Percentiles rank a stretch among this genome's conserved stretches.
phyloP scores from a whole-genome alignment of 2,329 filamentous ascomycete species.

The Aspergillus sergii region DNA sequence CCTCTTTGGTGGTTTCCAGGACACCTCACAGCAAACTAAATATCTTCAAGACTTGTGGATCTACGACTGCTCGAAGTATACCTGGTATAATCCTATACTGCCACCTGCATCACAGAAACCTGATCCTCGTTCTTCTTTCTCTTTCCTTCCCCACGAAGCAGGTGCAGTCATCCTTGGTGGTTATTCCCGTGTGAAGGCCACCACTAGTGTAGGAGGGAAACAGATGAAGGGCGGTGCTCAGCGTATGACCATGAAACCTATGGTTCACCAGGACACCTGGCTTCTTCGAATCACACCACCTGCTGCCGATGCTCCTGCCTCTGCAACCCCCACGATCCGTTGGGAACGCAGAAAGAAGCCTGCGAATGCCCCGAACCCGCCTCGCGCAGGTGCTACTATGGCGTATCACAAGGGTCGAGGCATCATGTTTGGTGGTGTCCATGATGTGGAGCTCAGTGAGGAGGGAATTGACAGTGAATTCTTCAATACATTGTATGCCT shows the following conservation, averaged over 20 bases:
- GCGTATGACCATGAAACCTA: constrained; percentile 76
- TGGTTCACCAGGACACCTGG: constrained; percentile 95
- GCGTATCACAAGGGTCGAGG: constrained; percentile 89
- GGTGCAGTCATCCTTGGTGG: constrained; percentile 91
- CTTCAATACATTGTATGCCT: constrained; percentile 88
- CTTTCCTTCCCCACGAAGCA: constrained; percentile 83
- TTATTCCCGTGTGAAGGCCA: constrained; percentile 86
- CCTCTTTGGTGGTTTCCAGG: constrained; percentile 94
- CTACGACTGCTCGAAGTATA: constrained; percentile 85
- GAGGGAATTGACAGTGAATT: constrained; percentile 98
- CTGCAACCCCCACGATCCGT: constrained; percentile 70
- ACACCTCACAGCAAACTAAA: constrained; percentile 91
- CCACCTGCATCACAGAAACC: constrained; percentile 82
- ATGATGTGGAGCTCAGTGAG: constrained; percentile 87
- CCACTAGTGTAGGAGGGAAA: constrained; percentile 57
- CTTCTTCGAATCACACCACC: constrained; percentile 81
- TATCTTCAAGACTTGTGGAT: constrained; percentile 94
- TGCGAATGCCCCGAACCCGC: constrained; percentile 80
- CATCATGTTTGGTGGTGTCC: constrained; percentile 90
- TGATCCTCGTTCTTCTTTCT: constrained; percentile 88
- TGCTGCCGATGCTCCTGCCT: constrained; percentile 64
- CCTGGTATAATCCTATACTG: constrained; percentile 77
- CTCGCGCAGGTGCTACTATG: constrained; percentile 90
- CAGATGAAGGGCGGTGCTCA: constrained; percentile 62
- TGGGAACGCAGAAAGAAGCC: constrained; percentile 96